Conservation (phyloP, 2,329 filamentous ascomycete genomes). For the Fusarium buharicum region DNA sequence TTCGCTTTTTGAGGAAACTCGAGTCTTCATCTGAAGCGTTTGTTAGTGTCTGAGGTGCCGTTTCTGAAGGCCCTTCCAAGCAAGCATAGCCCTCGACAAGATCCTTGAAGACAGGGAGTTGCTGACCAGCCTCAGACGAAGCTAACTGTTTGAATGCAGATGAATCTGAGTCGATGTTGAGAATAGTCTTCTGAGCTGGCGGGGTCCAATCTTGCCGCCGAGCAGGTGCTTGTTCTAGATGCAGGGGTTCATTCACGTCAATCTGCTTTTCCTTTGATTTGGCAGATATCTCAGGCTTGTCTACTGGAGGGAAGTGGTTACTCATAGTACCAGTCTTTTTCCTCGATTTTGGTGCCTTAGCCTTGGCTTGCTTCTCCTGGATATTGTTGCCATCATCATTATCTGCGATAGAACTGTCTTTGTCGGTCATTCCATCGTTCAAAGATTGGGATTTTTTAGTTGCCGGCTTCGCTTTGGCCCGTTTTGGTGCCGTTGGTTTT, state of each 20-base stretch:
- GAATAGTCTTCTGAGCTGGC: constrained; percentile 55
- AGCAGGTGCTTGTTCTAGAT: constrained; percentile 61
- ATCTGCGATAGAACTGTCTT: not conserved
- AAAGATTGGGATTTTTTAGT: not conserved
- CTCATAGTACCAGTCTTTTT: constrained; percentile 49
- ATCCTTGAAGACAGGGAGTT: constrained; percentile 54
- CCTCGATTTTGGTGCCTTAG: constrained; percentile 28
- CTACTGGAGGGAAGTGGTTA: constrained; percentile 46
- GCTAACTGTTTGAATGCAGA: constrained; percentile 38
- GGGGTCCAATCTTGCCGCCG: constrained; percentile 76
- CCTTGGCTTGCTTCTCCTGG: constrained; percentile 53
- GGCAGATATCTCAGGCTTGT: constrained; percentile 24
- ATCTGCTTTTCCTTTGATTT: constrained; percentile 22
- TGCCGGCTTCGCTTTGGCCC: constrained; percentile 9
- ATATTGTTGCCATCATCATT: constrained; percentile 29
- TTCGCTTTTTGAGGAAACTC: constrained; percentile 63
- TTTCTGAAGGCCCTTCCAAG: constrained; percentile 42
- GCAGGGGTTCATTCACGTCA: constrained; percentile 49
- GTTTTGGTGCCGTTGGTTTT: constrained; percentile 30
- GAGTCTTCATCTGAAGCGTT: constrained; percentile 45
- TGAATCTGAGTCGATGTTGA: constrained; percentile 47
- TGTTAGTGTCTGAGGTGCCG: constrained; percentile 22
- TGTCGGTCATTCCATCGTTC: not conserved
- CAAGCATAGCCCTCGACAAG: constrained; percentile 58
- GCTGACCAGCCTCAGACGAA: constrained; percentile 19